Conservation (phyloP, 208 protist species). For the Naegleria fowleri region DNA sequence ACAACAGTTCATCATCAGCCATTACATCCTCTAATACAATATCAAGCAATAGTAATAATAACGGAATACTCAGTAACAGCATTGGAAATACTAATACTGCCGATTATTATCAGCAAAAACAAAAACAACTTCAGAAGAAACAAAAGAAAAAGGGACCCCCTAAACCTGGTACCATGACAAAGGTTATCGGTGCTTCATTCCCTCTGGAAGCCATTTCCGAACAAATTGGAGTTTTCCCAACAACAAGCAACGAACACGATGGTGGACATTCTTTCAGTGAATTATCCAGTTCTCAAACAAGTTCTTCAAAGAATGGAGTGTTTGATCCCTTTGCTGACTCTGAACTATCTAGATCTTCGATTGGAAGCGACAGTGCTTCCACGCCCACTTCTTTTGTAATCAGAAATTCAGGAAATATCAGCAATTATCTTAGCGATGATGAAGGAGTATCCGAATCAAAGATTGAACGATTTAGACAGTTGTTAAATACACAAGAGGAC, state of each 20-base stretch:
- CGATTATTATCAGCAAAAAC: conserved; percentile 11
- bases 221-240: not conserved
- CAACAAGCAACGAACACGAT: not conserved
- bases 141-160: not conserved
- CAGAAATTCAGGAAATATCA: not conserved
- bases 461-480: not conserved
- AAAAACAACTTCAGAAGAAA: not conserved
- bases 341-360: not conserved
- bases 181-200: not conserved
- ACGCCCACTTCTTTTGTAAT: not conserved
- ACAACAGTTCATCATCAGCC: not conserved
- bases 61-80: not conserved
- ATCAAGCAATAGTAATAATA: not conserved
- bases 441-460: not conserved
- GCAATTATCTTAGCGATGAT: not conserved
- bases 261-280: not conserved
- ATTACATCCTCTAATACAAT: not conserved
- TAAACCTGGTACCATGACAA: conserved; percentile 18
- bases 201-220: not conserved
- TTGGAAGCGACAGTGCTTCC: not conserved
- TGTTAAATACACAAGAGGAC: not conserved
- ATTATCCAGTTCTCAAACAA: not conserved
- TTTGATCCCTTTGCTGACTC: not conserved
- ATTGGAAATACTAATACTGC: not conserved
- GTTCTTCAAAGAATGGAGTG: not conserved